These are phyloP conservation scores for Cyberlindnera mycetangii DNA, from an alignment of 805 yeast genomes.

Conservation along the genomic window DNA sequence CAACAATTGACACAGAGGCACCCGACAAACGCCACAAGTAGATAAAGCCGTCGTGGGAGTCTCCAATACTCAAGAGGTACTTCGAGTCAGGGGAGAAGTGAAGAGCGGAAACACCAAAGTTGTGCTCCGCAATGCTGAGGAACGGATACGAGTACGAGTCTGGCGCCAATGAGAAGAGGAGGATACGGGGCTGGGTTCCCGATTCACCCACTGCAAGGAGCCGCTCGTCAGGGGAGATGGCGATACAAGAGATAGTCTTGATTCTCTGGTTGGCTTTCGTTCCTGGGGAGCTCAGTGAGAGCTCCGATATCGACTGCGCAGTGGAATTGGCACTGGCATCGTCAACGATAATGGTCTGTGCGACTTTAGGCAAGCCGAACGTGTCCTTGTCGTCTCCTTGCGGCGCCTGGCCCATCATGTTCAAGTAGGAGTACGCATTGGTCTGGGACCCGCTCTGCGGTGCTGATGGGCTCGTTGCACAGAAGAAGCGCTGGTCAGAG, in stretches of 20 bases:
- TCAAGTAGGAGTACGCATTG: slow-evolving; percentile 16
- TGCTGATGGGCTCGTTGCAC: slow-evolving; percentile 36
- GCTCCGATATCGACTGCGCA: slow-evolving; percentile 8
- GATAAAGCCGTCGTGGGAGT: slow-evolving; percentile 65
- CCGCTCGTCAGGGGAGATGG: slow-evolving; percentile 51
- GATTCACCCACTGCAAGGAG: slow-evolving; percentile 67
- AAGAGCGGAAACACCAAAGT: slow-evolving; percentile 57
- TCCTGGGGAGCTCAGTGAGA: slow-evolving; percentile 15
- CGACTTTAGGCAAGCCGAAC: slow-evolving; percentile 15
- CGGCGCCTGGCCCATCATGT: slow-evolving; percentile 10
- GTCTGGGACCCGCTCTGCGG: slow-evolving; percentile 2
- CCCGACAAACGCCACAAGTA: slow-evolving; percentile 53
- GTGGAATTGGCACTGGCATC: slow-evolving; percentile 12
- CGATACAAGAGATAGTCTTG: slow-evolving; percentile 53
- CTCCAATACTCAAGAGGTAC: slow-evolving; percentile 58
- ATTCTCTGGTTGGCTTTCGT: slow-evolving; percentile 34
- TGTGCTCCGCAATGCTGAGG: slow-evolving; percentile 56
- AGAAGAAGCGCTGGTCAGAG: slow-evolving; percentile 45
- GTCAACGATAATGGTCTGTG: slow-evolving; percentile 14
- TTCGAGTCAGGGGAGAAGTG: slow-evolving; percentile 58
- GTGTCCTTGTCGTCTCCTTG: slow-evolving; percentile 17
- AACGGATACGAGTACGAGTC: slow-evolving; percentile 47
- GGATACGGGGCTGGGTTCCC: slow-evolving; percentile 65
- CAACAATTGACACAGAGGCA: slow-evolving; percentile 33
- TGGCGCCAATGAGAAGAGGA: slow-evolving; percentile 55